phyloP scores from a whole-genome alignment of 2,329 filamentous ascomycete genomes.

The Stemphylium lycopersici region DNA sequence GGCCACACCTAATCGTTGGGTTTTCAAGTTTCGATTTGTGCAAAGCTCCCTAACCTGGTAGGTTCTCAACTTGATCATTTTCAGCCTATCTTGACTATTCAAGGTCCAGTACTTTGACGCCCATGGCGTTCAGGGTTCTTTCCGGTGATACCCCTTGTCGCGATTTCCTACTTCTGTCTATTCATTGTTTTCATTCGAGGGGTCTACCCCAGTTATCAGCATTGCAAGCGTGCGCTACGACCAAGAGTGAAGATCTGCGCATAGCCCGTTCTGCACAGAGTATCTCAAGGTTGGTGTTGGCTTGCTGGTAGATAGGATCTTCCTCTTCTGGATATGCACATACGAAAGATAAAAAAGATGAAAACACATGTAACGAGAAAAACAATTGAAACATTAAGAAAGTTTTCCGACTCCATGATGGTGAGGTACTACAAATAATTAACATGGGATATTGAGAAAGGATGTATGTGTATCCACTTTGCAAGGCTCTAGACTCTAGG shows the following conservation, averaged over 20 bases:
- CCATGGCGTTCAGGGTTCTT: slow-evolving; percentile 26
- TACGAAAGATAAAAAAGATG: slow-evolving; percentile 10
- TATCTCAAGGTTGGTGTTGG: slow-evolving; percentile 2
- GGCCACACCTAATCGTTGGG: slow-evolving; percentile 19
- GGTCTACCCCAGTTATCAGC: not conserved
- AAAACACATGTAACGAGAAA: slow-evolving; percentile 24
- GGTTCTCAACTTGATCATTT: slow-evolving; percentile 18
- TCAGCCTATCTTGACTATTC: slow-evolving; percentile 18
- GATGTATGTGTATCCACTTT: not conserved
- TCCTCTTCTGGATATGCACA: slow-evolving; percentile 3
- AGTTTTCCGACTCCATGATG: not conserved
- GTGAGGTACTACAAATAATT: not conserved
- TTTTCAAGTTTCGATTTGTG: slow-evolving; percentile 17
- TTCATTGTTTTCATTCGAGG: slow-evolving; percentile 4
- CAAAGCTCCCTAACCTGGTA: slow-evolving; percentile 20
- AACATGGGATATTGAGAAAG: not conserved
- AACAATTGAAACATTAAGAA: slow-evolving; percentile 14
- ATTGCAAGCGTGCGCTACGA: not conserved
- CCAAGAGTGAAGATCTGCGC: not conserved
- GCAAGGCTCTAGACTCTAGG: not conserved
- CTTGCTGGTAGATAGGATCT: slow-evolving; percentile 13
- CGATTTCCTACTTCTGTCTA: slow-evolving; percentile 17
- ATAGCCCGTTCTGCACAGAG: not conserved
- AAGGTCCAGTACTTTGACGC: slow-evolving; percentile 11
- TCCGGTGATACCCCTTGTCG: slow-evolving; percentile 34